These are phyloP conservation scores for Lepidium didymum DNA, from an alignment of 345 rosid genomes.

Conservation along the genomic window DNA sequence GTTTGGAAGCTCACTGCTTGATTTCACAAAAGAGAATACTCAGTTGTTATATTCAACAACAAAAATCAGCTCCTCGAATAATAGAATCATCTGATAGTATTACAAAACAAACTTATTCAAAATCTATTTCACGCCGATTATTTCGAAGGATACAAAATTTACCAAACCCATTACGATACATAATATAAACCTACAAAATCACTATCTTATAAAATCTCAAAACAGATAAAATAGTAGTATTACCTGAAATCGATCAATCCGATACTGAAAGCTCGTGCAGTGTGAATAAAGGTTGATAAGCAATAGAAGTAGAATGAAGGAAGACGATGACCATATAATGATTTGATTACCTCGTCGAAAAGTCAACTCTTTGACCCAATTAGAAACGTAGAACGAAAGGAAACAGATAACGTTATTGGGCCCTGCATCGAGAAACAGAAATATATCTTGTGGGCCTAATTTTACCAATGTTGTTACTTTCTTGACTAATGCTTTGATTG, in stretches of 20 bases:
- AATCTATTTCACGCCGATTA: background rate
- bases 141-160: background rate
- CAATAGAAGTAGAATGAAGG: background rate
- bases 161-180: background rate
- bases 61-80: background rate
- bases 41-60: background rate
- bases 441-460: background rate
- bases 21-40: background rate
- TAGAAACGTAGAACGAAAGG: background rate
- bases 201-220: background rate
- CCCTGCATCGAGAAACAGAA: background rate
- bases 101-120: no score
- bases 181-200: background rate
- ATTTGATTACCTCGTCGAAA: background rate
- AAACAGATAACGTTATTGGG: background rate
- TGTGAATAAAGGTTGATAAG: background rate
- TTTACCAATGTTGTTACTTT: background rate
- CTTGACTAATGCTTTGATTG: no score
- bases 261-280: background rate
- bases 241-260: background rate
- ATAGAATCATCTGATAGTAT: background rate
- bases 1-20: conserved; percentile 18
- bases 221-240: background rate
- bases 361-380: background rate
- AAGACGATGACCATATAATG: background rate